phyloP scores from a whole-genome alignment of 768 basidiomycete genomes.

The Podaxis mareebaensis region DNA sequence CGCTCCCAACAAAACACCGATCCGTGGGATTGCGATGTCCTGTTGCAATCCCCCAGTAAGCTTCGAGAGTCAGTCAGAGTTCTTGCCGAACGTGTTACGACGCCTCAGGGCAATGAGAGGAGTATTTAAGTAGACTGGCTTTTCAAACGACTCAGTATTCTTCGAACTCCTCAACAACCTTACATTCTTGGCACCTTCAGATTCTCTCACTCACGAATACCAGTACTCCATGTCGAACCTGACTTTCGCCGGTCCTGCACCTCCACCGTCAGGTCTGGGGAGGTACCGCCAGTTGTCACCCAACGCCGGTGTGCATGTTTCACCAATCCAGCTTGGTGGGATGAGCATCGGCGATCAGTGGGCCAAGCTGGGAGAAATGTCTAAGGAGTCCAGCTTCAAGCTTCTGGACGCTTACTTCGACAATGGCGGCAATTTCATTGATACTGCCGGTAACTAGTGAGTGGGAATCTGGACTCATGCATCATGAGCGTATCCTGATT shows the following conservation, averaged over 20 bases:
- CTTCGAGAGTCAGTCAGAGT: too few relatives aligned
- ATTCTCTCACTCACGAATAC: too few relatives aligned
- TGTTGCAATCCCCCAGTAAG: too few relatives aligned
- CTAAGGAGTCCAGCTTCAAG: constrained; percentile 41
- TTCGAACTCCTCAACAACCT: too few relatives aligned
- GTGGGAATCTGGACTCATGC: constrained; percentile 8
- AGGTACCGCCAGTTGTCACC: constrained; percentile 33
- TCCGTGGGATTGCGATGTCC: too few relatives aligned
- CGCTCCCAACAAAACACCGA: too few relatives aligned
- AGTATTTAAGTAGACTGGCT: too few relatives aligned
- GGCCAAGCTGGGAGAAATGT: constrained; percentile 33
- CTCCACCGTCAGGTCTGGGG: constrained; percentile 31
- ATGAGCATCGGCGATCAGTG: constrained; percentile 41
- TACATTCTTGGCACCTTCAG: too few relatives aligned
- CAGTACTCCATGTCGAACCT: too few relatives aligned
- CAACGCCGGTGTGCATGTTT: constrained; percentile 38
- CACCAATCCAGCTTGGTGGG: constrained; percentile 39
- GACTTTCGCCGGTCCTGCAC: constrained; percentile 17
- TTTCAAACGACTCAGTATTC: too few relatives aligned
- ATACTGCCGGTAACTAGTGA: constrained; percentile 45
- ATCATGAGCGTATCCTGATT: not conserved
- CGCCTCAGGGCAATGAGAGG: too few relatives aligned
- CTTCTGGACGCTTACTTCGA: constrained; percentile 43
- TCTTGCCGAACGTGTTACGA: too few relatives aligned
- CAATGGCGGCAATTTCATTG: constrained; percentile 48